Percentiles rank a stretch among this genome's conserved stretches.
Evolutionary conservation across 768 basidiomycete species (phyloP).

Genomic region (Scleroderma bovista): DNA sequence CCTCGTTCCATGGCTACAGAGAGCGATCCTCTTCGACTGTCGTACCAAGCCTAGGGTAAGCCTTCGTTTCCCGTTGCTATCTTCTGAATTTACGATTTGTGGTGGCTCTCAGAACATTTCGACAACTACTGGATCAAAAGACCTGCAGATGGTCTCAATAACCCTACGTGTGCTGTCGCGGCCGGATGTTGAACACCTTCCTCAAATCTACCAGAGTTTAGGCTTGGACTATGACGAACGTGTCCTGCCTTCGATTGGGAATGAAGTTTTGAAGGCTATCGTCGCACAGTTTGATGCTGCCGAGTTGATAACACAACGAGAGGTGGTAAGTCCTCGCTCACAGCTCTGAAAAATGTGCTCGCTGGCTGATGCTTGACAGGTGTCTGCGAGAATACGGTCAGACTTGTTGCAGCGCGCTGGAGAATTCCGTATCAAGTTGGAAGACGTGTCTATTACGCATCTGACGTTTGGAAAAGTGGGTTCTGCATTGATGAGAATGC

Average conservation of each 20-base stretch:
- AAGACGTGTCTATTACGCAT: slow-evolving; percentile 96
- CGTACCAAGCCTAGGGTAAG: slow-evolving; percentile 92
- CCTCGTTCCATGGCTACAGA: slow-evolving; percentile 91
- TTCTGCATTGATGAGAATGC: neutral
- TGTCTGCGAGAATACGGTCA: slow-evolving; percentile 86
- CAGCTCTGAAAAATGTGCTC: neutral
- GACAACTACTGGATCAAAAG: slow-evolving; percentile 98
- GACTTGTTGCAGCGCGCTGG: slow-evolving; percentile 90
- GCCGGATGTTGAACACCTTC: slow-evolving; percentile 81
- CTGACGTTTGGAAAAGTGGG: slow-evolving; percentile 80
- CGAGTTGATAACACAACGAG: slow-evolving; percentile 94
- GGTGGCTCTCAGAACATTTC: slow-evolving; percentile 72
- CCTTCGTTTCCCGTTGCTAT: slow-evolving; percentile 4
- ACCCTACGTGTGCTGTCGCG: slow-evolving; percentile 93
- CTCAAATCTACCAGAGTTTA: slow-evolving; percentile 92
- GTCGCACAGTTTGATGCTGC: slow-evolving; percentile 98
- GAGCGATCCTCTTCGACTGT: slow-evolving; percentile 95
- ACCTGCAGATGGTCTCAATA: slow-evolving; percentile 97
- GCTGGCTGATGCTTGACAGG: slow-evolving; percentile 36
- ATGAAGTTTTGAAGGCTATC: slow-evolving; percentile 96
- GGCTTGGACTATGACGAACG: slow-evolving; percentile 98
- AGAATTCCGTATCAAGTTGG: slow-evolving; percentile 92
- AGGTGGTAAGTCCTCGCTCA: slow-evolving; percentile 62
- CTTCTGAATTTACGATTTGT: slow-evolving; percentile 3
- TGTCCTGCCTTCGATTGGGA: slow-evolving; percentile 94